Percentiles rank a stretch among this genome's conserved stretches.
Evolutionary conservation across 73 alveolate genomes (phyloP).

Genomic region (Breviolum minutum): DNA sequence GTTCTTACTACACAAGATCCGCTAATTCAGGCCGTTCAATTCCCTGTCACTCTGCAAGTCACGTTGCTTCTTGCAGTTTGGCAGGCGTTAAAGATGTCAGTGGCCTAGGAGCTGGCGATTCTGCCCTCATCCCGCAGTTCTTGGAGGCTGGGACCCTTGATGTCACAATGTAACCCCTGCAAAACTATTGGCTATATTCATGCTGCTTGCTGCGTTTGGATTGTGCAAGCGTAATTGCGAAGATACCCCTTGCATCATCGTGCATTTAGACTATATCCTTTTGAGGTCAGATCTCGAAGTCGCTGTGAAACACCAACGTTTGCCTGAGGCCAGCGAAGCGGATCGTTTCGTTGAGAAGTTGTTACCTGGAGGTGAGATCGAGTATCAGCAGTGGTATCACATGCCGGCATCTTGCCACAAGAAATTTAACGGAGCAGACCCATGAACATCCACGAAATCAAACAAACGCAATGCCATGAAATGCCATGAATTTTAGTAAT

Average conservation of each 20-base stretch:
- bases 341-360: not conserved
- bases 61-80: not conserved
- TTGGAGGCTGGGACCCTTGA: constrained; percentile 22
- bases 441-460: too few species aligned
- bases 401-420: constrained; percentile 40
- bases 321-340: not conserved
- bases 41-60: not conserved
- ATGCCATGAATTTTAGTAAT: too few species aligned
- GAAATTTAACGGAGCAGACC: too few species aligned
- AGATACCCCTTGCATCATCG: too few species aligned
- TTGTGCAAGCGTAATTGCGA: too few species aligned
- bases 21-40: too few species aligned
- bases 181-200: too few species aligned
- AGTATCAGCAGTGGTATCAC: constrained; percentile 94
- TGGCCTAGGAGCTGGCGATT: constrained; percentile 84
- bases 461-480: too few species aligned
- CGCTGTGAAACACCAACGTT: not conserved
- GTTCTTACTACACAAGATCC: too few species aligned
- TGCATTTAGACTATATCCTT: too few species aligned
- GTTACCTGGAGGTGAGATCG: constrained; percentile 87
- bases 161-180: too few species aligned
- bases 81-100: constrained; percentile 22
- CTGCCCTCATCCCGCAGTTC: constrained; percentile 10
- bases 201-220: too few species aligned
- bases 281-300: not conserved